A percentile compares a stretch with the other conserved stretches of the same genome.
Evolutionary conservation across 805 yeast species (phyloP).

Genomic region (Maudiozyma serrabonitensis): DNA sequence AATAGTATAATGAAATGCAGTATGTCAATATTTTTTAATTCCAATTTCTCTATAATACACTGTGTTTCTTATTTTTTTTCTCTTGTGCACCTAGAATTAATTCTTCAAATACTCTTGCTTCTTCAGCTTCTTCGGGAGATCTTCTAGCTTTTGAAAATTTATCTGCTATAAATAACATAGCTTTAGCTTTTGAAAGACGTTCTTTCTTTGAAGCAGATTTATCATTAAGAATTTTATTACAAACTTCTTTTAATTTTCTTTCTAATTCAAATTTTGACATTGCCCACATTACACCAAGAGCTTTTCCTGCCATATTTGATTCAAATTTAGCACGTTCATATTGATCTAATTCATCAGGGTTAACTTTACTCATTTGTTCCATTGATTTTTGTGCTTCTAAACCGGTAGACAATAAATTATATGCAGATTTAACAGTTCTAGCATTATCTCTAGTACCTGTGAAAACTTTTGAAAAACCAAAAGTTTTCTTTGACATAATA

Average conservation of each 20-base stretch:
- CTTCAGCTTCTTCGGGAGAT: slow-evolving; percentile 84
- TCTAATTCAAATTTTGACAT: slow-evolving; percentile 83
- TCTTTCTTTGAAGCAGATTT: slow-evolving; percentile 48
- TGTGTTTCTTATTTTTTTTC: slow-evolving; percentile 26
- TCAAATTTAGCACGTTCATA: slow-evolving; percentile 71
- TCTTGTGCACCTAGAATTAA: slow-evolving; percentile 77
- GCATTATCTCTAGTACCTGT: slow-evolving; percentile 80
- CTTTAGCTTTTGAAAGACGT: slow-evolving; percentile 70
- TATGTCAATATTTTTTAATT: too few species aligned
- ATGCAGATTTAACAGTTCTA: slow-evolving; percentile 71
- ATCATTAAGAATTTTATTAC: slow-evolving; percentile 69
- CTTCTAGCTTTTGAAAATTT: slow-evolving; percentile 59
- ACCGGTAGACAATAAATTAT: slow-evolving; percentile 72
- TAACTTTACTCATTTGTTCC: slow-evolving; percentile 66
- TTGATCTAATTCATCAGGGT: slow-evolving; percentile 46
- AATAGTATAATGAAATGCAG: too few species aligned
- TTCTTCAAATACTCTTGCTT: slow-evolving; percentile 84
- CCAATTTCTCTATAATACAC: background rate
- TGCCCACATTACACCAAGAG: slow-evolving; percentile 91
- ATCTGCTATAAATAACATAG: slow-evolving; percentile 61
- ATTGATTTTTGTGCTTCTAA: slow-evolving; percentile 76
- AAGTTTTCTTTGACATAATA: slow-evolving; percentile 64
- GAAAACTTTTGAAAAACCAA: slow-evolving; percentile 80
- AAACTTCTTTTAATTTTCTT: slow-evolving; percentile 68
- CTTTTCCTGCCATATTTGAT: slow-evolving; percentile 73